These are phyloP conservation scores for Apostasia ramifera DNA, from an alignment of 106 monocot species.

Conservation along the genomic window DNA sequence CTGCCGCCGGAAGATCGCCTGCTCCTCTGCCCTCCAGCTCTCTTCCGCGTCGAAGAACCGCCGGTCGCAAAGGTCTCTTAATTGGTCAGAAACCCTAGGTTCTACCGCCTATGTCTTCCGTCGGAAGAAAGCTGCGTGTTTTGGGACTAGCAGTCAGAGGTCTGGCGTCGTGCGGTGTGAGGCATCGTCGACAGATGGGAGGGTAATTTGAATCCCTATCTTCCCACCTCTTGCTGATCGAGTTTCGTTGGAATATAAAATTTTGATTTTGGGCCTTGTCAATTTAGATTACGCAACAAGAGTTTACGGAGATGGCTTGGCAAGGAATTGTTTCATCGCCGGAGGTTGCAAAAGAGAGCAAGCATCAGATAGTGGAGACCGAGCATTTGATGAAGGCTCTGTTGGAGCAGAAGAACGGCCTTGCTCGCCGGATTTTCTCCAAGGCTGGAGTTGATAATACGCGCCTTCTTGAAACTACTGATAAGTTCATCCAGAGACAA, in stretches of 20 bases:
- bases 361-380: conserved; percentile 97
- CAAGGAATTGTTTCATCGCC: conserved; percentile 92
- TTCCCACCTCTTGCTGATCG: not conserved
- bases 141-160: conserved; percentile 12
- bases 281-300: conserved; percentile 81
- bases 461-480: conserved; percentile 82
- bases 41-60: conserved; percentile 4
- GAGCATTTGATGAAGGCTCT: conserved; percentile 96
- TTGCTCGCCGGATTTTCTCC: conserved; percentile 96
- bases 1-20: not conserved
- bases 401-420: conserved; percentile 95
- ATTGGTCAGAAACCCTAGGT: conserved; percentile 30
- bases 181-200: conserved; percentile 61
- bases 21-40: conserved; percentile 5
- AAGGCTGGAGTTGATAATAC: conserved; percentile 93
- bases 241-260: not conserved
- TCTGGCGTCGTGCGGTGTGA: conserved; percentile 43
- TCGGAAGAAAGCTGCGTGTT: conserved; percentile 10
- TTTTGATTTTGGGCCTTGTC: not conserved
- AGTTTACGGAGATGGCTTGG: conserved; percentile 99
- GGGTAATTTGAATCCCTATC: conserved; percentile 19
- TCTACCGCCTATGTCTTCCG: conserved; percentile 1
- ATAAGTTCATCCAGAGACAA: conserved; percentile 84
- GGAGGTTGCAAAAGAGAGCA: conserved; percentile 93
- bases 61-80: conserved; percentile 16